These are phyloP conservation scores for Hypoxylon sp. DNA, from an alignment of 2,329 filamentous ascomycete genomes.

Conservation along the genomic window DNA sequence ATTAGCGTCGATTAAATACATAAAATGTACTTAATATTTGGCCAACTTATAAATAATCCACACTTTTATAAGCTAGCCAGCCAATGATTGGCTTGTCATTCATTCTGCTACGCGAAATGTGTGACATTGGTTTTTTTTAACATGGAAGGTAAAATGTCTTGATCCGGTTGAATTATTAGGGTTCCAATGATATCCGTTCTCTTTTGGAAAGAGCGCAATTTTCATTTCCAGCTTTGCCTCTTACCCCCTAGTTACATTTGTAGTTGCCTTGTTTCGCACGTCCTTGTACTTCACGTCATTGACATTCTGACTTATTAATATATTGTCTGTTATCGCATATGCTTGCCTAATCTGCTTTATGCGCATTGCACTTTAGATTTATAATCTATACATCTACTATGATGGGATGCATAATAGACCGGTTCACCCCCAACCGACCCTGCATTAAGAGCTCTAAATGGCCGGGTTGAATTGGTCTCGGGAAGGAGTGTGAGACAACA, in stretches of 20 bases:
- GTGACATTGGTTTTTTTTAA: slow-evolving; percentile 33
- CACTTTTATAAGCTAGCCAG: slow-evolving; percentile 26
- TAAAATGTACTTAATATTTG: slow-evolving; percentile 41
- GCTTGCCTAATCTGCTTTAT: slow-evolving; percentile 1
- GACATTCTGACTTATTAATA: background rate
- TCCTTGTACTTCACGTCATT: background rate
- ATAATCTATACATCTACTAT: slow-evolving; percentile 7
- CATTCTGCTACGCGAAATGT: slow-evolving; percentile 37
- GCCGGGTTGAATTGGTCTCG: slow-evolving; percentile 24
- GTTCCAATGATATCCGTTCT: slow-evolving; percentile 25
- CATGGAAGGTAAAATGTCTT: slow-evolving; percentile 38
- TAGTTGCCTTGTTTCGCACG: background rate
- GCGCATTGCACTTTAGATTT: background rate
- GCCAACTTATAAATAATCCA: slow-evolving; percentile 45
- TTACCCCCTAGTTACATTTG: background rate
- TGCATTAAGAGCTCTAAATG: slow-evolving; percentile 9
- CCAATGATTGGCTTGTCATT: slow-evolving; percentile 35
- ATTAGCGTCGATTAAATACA: slow-evolving; percentile 46
- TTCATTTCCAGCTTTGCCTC: background rate
- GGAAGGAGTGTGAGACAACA: slow-evolving; percentile 37
- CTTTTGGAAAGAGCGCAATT: slow-evolving; percentile 22
- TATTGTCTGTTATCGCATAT: background rate
- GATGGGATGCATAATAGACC: slow-evolving; percentile 1
- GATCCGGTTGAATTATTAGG: slow-evolving; percentile 35
- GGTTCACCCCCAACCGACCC: background rate